Base-by-base conservation (phyloP, 352 stramenopile genomes). In the Plasmopara viticola region DNA sequence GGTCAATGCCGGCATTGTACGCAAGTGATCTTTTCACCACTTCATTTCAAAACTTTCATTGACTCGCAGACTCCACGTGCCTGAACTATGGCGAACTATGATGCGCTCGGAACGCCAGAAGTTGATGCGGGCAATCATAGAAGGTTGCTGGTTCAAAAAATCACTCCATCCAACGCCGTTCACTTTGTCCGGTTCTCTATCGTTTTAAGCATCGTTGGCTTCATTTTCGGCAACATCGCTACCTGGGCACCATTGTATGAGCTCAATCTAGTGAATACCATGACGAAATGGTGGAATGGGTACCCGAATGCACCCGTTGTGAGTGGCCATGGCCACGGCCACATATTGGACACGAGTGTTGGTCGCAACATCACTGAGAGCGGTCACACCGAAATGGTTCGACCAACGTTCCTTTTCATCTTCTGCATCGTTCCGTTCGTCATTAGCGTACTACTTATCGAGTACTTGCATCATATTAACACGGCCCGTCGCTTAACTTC, bases 401-500 rank as follows among this genome's bases (percentile, higher is more conserved):
- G 65, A 4, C 72, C 72, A 33, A 89, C 75, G 14, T 89, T 80
- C 52, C 64, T 89, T 39, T 65, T 86, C 31, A 62, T 89, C 45
- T 86, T 82, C 54, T 78, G 72, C 58, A 74, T 86, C 33, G 28
- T 85, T n/a, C 79, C 79, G 1, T 74, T 90, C 60, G 44, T 85
- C 47, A 20, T 77, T 42, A 70, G 70, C 42, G 54, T 84, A 44
- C 39, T 90, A 25, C 38, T 77, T 6, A 74, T 90, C 38, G 72
- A 85, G 52, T 58, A 66, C 40, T 49, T 83, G 41, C 69, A 64
- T 31, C 60, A 73, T 58, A 66, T 80, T 44, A 71, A 65, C 25
- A 69, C 62, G 13, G 58, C 62, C 50, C 68, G 70, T 9, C 66
- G 70, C 30, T 33, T 71, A 15, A 75, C 63, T 0, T 67, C 64